Base-by-base conservation (phyloP, 2,329 filamentous ascomycete species). In the Arthroderma uncinatum region DNA sequence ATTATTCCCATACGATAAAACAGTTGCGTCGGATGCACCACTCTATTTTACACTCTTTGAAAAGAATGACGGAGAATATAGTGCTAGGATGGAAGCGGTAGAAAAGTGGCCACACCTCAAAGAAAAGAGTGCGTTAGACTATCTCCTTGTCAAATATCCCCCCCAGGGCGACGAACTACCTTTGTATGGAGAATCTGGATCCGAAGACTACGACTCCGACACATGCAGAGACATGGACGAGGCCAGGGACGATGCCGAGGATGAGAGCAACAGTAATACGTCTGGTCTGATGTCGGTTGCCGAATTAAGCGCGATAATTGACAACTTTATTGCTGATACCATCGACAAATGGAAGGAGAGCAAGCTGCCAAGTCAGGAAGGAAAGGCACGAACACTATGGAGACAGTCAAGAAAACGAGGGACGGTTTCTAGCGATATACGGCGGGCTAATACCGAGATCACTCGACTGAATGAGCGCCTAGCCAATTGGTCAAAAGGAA, bases 331-430 rank as follows among this genome's bases (percentile, higher is more conserved):
- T 9, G 64, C 72, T 5, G 68, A 74, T 1, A 76, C 82, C 58
- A 74, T 76, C 53, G 65, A 71, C 2, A 67, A 70, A 3, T 92
- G 87, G 86, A 69, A 70, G n/a, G 67, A 74, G n/a, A 73, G 71
- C 1, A 83, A 82, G 61, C 73, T 81, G 5, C 79, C 82, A 0
- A 79, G 74, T 55, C 72, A 81, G 12, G 72, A 82, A 57, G 68
- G 67, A 4, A 82, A 77, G 58, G 86, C 85, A 0, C 78, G 81
- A 64, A 69, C 66, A 2, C 62, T 86, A 1, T 94, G 88, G 89
- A 66, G 68, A 23, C 70, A 76, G 39, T 81, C 81, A 30, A 80
- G 76, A 54, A 69, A 42, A 70, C 71, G 61, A 34, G 68, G 60
- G 64, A 69, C 67, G 62, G 71, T 72, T 33, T 68, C 70, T 10